These are phyloP conservation scores for Breynia disticha DNA, from an alignment of 441 rosid genomes.

Conservation along the genomic window DNA sequence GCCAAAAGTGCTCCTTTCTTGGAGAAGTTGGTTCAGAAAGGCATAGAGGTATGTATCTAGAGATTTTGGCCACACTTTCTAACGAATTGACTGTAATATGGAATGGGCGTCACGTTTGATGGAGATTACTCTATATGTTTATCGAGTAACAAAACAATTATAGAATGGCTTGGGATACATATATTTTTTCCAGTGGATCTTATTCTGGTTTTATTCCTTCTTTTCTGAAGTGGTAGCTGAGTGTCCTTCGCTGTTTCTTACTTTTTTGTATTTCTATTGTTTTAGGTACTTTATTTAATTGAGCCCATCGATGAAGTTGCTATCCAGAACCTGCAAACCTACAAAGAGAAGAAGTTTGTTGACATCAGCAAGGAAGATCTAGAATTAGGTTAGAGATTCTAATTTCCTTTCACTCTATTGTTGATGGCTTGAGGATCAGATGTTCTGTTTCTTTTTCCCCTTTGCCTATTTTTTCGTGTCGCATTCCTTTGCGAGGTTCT, in stretches of 20 bases:
- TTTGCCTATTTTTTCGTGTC: neutral
- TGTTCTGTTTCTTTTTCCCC: too few relatives aligned
- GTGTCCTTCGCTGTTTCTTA: too few relatives aligned
- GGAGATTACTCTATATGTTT: too few relatives aligned
- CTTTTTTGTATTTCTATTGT: neutral
- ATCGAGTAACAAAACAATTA: too few relatives aligned
- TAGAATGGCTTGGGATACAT: too few relatives aligned
- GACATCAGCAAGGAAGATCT: conserved; percentile 97
- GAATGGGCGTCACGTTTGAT: too few relatives aligned
- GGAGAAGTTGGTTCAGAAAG: conserved; percentile 84
- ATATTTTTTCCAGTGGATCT: neutral
- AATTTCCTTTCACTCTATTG: neutral
- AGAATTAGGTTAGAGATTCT: conserved; percentile 58
- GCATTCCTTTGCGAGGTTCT: neutral
- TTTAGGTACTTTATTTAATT: conserved; percentile 75
- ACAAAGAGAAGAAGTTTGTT: conserved; percentile 94
- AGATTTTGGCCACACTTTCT: neutral
- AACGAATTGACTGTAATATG: neutral
- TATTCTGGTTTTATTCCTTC: conserved; percentile 13
- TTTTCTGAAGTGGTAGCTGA: conserved; percentile 3
- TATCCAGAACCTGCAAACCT: conserved; percentile 84
- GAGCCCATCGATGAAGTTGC: conserved; percentile 99
- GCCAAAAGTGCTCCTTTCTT: conserved; percentile 90
- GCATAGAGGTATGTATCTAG: conserved; percentile 54
- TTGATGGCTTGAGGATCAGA: conserved; percentile 1